These are phyloP conservation scores for Stereum hirsutum DNA, from an alignment of 1,284 basidiomycete species.

Conservation along the genomic window DNA sequence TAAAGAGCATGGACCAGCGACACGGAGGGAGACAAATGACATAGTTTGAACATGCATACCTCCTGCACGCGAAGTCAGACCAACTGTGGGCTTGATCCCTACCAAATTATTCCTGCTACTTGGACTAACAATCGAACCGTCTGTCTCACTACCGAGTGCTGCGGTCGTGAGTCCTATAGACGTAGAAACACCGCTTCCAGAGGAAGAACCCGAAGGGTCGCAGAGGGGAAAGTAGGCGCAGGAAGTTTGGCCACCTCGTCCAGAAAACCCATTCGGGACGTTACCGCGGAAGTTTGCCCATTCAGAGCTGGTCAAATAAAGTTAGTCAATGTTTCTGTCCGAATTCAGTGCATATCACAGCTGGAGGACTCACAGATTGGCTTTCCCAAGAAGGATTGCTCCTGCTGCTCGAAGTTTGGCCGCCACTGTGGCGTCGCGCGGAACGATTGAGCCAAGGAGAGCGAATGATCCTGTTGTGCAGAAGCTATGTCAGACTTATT, in stretches of 20 bases:
- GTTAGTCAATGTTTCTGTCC: no score
- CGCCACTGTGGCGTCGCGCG: conserved; percentile 53
- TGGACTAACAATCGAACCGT: conserved; percentile 50
- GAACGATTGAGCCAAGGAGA: conserved; percentile 47
- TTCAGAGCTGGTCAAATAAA: no score
- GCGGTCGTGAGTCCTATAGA: conserved; percentile 55
- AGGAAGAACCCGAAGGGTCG: conserved; percentile 57
- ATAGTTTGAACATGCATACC: no score
- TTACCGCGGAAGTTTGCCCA: conserved; percentile 51
- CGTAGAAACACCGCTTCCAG: conserved; percentile 52
- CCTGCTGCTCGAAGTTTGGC: conserved; percentile 53
- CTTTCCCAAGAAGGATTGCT: conserved; percentile 62
- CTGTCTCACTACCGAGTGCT: conserved; percentile 57
- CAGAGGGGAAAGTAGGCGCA: conserved; percentile 52
- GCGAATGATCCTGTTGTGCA: conserved; percentile 53
- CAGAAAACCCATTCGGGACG: conserved; percentile 54
- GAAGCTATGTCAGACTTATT: no score
- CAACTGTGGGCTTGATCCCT: conserved; percentile 44
- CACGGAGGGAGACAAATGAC: no score
- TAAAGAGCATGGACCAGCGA: no score
- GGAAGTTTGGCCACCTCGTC: conserved; percentile 53
- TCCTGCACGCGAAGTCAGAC: conserved; percentile 38
- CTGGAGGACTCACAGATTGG: no score
- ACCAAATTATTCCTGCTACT: conserved; percentile 35
- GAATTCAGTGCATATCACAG: no score